phyloP scores from a whole-genome alignment of 2,329 filamentous ascomycete genomes.

The Juglanconis oblonga region DNA sequence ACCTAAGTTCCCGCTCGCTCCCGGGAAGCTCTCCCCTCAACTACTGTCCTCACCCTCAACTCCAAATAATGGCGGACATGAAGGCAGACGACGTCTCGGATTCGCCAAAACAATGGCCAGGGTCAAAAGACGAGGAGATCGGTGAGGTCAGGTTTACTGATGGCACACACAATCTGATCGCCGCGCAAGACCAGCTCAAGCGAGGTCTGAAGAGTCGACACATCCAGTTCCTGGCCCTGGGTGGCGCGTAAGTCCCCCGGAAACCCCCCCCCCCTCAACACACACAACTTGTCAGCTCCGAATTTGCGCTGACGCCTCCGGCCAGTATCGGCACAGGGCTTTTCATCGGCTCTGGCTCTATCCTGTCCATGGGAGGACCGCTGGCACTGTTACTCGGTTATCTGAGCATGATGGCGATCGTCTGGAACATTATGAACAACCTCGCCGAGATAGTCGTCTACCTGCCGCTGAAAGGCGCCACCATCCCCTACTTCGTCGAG shows the following conservation, averaged over 20 bases:
- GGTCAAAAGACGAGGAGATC: slow-evolving; percentile 13
- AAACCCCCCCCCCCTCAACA: background rate
- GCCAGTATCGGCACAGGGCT: slow-evolving; percentile 72
- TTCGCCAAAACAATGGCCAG: background rate
- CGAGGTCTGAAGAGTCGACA: slow-evolving; percentile 19
- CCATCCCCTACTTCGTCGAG: slow-evolving; percentile 68
- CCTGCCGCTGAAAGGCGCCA: slow-evolving; percentile 73
- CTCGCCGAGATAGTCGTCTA: slow-evolving; percentile 74
- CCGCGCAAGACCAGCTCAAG: slow-evolving; percentile 17
- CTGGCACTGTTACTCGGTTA: slow-evolving; percentile 67
- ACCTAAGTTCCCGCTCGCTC: no score
- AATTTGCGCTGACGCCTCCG: background rate
- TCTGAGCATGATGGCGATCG: slow-evolving; percentile 65
- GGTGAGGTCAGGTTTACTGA: slow-evolving; percentile 11
- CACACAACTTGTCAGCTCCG: no score
- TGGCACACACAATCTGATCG: slow-evolving; percentile 14
- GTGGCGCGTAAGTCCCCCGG: slow-evolving; percentile 13
- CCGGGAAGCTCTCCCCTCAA: no score
- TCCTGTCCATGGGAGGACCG: slow-evolving; percentile 62
- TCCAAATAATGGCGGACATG: background rate
- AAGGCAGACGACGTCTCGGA: slow-evolving; percentile 6
- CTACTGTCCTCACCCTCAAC: no score
- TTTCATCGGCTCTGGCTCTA: slow-evolving; percentile 65
- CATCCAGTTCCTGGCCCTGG: slow-evolving; percentile 18
- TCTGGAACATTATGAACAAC: slow-evolving; percentile 72